These are phyloP conservation scores for Cornus suecica DNA, from an alignment of 148 eudicot genomes.

Conservation along the genomic window DNA sequence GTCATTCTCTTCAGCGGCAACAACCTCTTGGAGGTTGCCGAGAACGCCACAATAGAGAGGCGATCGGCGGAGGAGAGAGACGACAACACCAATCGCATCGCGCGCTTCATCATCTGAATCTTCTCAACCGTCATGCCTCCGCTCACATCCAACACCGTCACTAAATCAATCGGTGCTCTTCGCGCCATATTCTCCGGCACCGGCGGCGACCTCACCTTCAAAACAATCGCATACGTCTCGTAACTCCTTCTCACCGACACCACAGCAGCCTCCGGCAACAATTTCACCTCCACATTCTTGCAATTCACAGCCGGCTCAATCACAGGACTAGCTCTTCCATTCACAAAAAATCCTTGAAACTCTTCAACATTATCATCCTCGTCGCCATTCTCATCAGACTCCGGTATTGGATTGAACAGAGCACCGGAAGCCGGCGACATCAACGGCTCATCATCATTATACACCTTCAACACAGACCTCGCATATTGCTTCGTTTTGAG, in stretches of 20 bases:
- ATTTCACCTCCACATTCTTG: slow-evolving; percentile 38
- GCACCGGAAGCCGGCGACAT: slow-evolving; percentile 53
- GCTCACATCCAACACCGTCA: slow-evolving; percentile 63
- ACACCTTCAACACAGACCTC: slow-evolving; percentile 45
- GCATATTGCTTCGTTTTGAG: slow-evolving; percentile 3
- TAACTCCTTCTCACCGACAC: slow-evolving; percentile 49
- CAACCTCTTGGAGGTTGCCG: slow-evolving; percentile 55
- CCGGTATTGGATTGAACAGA: slow-evolving; percentile 71
- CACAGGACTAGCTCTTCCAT: slow-evolving; percentile 4
- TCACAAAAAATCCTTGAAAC: slow-evolving; percentile 61
- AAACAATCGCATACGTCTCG: slow-evolving; percentile 62
- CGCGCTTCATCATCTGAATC: slow-evolving; percentile 45
- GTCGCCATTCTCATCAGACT: slow-evolving; percentile 57
- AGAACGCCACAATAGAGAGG: slow-evolving; percentile 71
- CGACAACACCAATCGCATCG: slow-evolving; percentile 53
- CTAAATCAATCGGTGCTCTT: slow-evolving; percentile 68
- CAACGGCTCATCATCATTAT: slow-evolving; percentile 89
- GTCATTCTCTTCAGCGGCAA: slow-evolving; percentile 74
- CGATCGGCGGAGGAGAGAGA: slow-evolving; percentile 77
- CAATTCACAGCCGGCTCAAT: neutral
- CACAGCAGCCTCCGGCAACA: slow-evolving; percentile 69
- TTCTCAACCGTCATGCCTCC: slow-evolving; percentile 34
- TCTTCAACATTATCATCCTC: slow-evolving; percentile 26
- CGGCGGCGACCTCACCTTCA: slow-evolving; percentile 62
- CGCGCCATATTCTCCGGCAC: slow-evolving; percentile 21